Percentiles rank a stretch among this genome's conserved stretches.
phyloP scores from a whole-genome alignment of 306 rosid genomes.

The Potentilla sterilis region DNA sequence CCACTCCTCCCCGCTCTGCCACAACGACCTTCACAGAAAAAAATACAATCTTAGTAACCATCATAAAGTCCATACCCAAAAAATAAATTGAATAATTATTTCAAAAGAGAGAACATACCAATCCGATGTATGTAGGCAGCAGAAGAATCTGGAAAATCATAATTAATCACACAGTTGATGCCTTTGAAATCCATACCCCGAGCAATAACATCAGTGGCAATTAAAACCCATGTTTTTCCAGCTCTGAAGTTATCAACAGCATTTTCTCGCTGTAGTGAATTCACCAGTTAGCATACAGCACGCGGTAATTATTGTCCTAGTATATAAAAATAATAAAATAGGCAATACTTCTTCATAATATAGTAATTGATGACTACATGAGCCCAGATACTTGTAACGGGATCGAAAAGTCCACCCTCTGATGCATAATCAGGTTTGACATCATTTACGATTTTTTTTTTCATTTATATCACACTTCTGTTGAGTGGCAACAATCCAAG shows the following conservation, averaged over 20 bases:
- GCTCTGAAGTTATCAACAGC: slow-evolving; percentile 89
- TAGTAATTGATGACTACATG: background rate
- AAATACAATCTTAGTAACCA: slow-evolving; percentile 18
- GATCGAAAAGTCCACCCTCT: background rate
- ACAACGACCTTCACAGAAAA: slow-evolving; percentile 67
- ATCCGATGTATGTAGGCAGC: slow-evolving; percentile 87
- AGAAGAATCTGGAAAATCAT: slow-evolving; percentile 93
- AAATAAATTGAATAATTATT: background rate
- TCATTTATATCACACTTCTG: slow-evolving; percentile 3
- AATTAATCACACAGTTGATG: slow-evolving; percentile 82
- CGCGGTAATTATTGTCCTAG: slow-evolving; percentile 1
- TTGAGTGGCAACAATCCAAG: slow-evolving; percentile 1
- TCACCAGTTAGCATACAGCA: slow-evolving; percentile 19
- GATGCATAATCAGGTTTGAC: slow-evolving; percentile 2
- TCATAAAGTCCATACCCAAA: background rate
- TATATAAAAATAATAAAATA: slow-evolving; percentile 7
- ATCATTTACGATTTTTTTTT: slow-evolving; percentile 7
- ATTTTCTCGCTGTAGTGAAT: slow-evolving; percentile 69
- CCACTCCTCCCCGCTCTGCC: slow-evolving; percentile 98
- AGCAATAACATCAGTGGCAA: slow-evolving; percentile 95
- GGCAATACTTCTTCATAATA: background rate
- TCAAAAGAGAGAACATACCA: slow-evolving; percentile 48
- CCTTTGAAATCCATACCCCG: slow-evolving; percentile 99
- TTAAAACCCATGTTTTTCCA: slow-evolving; percentile 92
- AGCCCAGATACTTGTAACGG: background rate